phyloP scores from a whole-genome alignment of 2,329 filamentous ascomycete genomes.

The Dendrostoma leiphaemia region DNA sequence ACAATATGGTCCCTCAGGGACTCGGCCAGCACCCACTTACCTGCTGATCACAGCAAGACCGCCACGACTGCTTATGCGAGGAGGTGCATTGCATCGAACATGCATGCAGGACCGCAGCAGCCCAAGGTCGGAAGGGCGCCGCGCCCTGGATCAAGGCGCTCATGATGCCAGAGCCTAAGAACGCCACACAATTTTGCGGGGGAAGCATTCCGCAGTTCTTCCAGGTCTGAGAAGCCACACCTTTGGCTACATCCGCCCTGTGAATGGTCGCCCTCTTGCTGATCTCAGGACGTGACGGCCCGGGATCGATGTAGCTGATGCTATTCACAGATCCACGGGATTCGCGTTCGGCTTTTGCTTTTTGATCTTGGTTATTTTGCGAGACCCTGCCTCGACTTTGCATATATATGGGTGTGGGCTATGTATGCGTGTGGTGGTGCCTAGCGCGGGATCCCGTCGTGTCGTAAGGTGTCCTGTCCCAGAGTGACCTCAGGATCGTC shows the following conservation, averaged over 20 bases:
- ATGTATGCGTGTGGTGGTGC: too few relatives aligned
- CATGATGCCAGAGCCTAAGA: neutral
- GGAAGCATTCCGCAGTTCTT: neutral
- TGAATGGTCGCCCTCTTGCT: neutral
- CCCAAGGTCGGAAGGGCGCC: neutral
- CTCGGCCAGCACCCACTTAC: neutral
- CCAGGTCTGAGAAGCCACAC: neutral
- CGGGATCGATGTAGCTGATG: neutral
- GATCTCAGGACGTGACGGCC: neutral
- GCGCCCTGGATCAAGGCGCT: neutral
- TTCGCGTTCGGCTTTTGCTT: neutral
- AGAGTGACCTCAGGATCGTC: too few relatives aligned
- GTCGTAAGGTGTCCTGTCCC: too few relatives aligned
- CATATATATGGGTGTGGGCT: neutral
- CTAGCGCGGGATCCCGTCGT: too few relatives aligned
- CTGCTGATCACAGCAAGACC: neutral
- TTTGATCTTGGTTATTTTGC: neutral
- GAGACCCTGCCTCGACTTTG: neutral
- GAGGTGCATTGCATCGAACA: neutral
- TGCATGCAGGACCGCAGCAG: neutral
- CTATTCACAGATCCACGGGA: neutral
- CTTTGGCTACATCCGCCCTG: too few relatives aligned
- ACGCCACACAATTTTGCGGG: neutral
- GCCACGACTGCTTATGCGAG: neutral
- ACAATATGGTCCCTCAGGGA: neutral